phyloP scores from a whole-genome alignment of 768 basidiomycete genomes.

The Naganishia onofrii region DNA sequence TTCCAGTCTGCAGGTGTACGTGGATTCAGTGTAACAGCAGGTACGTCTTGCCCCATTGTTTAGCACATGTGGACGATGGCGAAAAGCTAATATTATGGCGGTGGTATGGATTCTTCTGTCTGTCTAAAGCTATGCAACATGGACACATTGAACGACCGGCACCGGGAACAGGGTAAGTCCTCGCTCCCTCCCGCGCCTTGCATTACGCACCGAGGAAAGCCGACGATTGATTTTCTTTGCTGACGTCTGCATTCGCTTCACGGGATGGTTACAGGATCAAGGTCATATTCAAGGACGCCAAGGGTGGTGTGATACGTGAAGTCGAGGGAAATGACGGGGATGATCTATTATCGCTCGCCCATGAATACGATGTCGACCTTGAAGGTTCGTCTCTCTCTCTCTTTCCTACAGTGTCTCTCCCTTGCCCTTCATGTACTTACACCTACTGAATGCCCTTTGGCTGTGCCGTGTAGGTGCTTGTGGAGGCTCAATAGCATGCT shows the following conservation, averaged over 20 bases:
- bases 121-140: constrained; percentile 35
- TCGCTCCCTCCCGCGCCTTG: background rate
- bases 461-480: constrained; percentile 69
- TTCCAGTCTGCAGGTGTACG: background rate
- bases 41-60: background rate
- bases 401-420: too few species aligned
- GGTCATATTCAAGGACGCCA: constrained; percentile 83
- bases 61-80: too few species aligned
- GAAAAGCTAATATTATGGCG: too few species aligned
- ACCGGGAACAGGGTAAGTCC: constrained; percentile 46
- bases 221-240: background rate
- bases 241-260: background rate
- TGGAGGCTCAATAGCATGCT: constrained; percentile 93
- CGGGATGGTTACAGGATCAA: constrained; percentile 65
- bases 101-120: too few species aligned
- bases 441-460: too few species aligned
- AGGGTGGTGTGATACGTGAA: constrained; percentile 76
- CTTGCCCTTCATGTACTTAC: background rate
- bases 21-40: background rate
- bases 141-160: constrained; percentile 43
- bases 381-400: constrained; percentile 64
- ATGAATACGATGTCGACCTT: constrained; percentile 91
- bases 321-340: constrained; percentile 93
- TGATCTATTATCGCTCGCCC: constrained; percentile 82
- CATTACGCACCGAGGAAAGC: background rate